These are phyloP conservation scores for Leccinum barrowsii DNA, from an alignment of 768 basidiomycete species.

Conservation along the genomic window DNA sequence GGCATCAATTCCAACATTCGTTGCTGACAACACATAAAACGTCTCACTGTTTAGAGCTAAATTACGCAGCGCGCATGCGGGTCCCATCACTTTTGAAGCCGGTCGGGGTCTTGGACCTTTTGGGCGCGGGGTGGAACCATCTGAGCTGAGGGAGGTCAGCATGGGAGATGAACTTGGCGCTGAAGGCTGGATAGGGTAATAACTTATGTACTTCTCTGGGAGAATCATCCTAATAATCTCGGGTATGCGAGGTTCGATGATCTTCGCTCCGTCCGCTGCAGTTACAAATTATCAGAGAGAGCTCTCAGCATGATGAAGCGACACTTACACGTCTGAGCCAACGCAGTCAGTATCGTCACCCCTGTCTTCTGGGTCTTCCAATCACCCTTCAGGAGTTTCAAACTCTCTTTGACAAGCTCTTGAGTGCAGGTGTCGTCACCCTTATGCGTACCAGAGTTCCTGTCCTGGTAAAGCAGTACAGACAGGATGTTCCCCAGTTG, in stretches of 20 bases:
- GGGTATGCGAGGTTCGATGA: not conserved
- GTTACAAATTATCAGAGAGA: not conserved
- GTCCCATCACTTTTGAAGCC: slow-evolving; percentile 23
- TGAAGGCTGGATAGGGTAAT: not conserved
- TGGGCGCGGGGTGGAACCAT: not conserved
- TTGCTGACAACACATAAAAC: not conserved
- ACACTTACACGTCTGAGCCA: slow-evolving; percentile 18
- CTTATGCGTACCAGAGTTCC: slow-evolving; percentile 1
- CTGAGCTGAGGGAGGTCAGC: not conserved
- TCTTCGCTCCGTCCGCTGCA: not conserved
- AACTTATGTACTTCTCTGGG: not conserved
- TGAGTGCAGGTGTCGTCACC: slow-evolving; percentile 3
- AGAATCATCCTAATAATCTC: not conserved
- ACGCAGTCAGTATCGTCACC: slow-evolving; percentile 20
- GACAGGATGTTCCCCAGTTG: slow-evolving; percentile 18
- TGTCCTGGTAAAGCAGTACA: slow-evolving; percentile 22
- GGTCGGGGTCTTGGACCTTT: not conserved
- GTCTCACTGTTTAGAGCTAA: slow-evolving; percentile 13
- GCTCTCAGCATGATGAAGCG: not conserved
- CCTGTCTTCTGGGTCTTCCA: slow-evolving; percentile 25
- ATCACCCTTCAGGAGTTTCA: not conserved
- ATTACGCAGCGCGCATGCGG: slow-evolving; percentile 21
- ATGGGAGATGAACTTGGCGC: not conserved
- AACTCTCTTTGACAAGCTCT: slow-evolving; percentile 11
- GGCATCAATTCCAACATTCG: not conserved